Base-by-base conservation (phyloP, 2,329 filamentous ascomycete species). In the Boeremia exigua region DNA sequence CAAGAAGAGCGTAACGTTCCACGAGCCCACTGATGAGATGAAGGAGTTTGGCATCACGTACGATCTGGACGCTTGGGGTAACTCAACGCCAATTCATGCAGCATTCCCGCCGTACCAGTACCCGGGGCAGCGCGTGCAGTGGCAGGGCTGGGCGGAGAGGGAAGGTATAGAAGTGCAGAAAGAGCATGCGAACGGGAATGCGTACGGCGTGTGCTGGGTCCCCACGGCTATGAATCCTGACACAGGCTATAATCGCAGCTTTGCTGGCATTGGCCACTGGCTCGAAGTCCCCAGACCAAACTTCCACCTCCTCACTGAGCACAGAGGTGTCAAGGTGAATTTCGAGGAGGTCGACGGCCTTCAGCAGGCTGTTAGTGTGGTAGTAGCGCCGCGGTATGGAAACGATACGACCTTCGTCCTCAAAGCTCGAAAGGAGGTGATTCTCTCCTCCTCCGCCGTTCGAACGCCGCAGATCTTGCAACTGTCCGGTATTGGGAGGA, bases 401-500 rank as follows among this genome's bases (percentile, higher is more conserved):
- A 48, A 51, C 14, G 9, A 10, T 6, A 19, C 23, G 0, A 59
- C 14, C n/a, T 44, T 49, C 23, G 50, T 25, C 4, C 51, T 66
- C 19, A 39, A 11, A 10, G 68, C 68, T 4, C 55, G 27, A 2
- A 67, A 65, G 40, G 86, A 88, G 61, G 79, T 88, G 10, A 80
- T 89, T 23, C 61, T 89, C 1, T 81, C 82, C 4, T 84, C 84
- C 1, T 86, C 86, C 2, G 80, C 77, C 27, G 75, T 88, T 15
- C 79, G 85, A 56, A 85, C 85, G 0, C 86, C 87, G 0, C 84
- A 87, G 65, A 71, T 89, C 4, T 77, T 89, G 2, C 86, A 88
- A 59, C 74, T 87, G 2, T 87, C 84, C 0, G 86, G 86, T 0
- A 79, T 89, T 34, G 86, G 86, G 4, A 7, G 57, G 9, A 27